Percentiles rank a stretch among this genome's conserved stretches.
Evolutionary conservation across 2,329 filamentous ascomycete species (phyloP).

Genomic region (Xylariaceae sp.): DNA sequence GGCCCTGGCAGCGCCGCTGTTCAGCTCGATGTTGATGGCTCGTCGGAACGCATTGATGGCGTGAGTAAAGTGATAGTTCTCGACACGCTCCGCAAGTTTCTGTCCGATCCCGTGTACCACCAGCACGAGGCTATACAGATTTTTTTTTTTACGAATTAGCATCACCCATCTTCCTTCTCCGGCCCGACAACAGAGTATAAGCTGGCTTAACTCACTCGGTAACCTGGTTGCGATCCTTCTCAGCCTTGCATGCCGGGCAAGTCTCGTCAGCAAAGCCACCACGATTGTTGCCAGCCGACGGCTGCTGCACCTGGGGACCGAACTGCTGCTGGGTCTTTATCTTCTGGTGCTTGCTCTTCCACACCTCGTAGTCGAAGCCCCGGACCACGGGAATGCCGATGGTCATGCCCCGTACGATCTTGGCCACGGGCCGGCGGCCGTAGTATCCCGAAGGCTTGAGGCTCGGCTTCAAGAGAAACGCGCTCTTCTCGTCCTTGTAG

Average conservation of each 20-base stretch:
- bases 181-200: too few species aligned
- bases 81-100: constrained; percentile 88
- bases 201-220: constrained; percentile 50
- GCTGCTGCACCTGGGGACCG: constrained; percentile 20
- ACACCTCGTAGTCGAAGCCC: constrained; percentile 74
- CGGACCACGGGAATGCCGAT: constrained; percentile 85
- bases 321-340: constrained; percentile 31
- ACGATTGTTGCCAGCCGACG: constrained; percentile 25
- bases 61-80: constrained; percentile 96
- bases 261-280: constrained; percentile 19
- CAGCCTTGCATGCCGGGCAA: constrained; percentile 56
- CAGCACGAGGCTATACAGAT: constrained; percentile 54
- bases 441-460: constrained; percentile 82
- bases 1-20: constrained; percentile 65
- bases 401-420: constrained; percentile 75
- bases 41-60: constrained; percentile 87
- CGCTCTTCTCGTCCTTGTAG: constrained; percentile 70
- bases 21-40: constrained; percentile 78
- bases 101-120: constrained; percentile 96
- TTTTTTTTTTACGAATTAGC: constrained; percentile 4
- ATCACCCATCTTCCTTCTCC: not conserved
- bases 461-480: constrained; percentile 81
- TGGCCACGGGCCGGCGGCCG: constrained; percentile 71
- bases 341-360: constrained; percentile 64
- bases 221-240: constrained; percentile 62